Percentiles rank a stretch among this genome's conserved stretches.
These are phyloP conservation scores for Lactifluus hygrophoroides DNA, from an alignment of 768 basidiomycete genomes.

Conservation along the genomic window DNA sequence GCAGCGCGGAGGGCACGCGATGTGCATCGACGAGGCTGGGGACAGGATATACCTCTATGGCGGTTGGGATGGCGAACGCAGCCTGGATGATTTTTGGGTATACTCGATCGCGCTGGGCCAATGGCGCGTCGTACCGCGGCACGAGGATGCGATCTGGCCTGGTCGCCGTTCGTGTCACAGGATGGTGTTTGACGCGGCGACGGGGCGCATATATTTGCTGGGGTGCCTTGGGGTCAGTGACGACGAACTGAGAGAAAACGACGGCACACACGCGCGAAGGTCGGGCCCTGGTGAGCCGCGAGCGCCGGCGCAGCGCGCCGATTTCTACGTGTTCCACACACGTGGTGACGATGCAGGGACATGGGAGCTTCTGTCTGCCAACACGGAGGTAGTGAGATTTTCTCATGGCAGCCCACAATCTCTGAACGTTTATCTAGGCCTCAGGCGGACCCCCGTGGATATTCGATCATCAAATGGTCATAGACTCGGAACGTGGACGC, in stretches of 20 bases:
- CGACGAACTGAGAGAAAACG: conserved; percentile 7
- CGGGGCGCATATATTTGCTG: conserved; percentile 63
- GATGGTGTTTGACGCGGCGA: conserved; percentile 70
- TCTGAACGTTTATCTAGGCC: conserved; percentile 30
- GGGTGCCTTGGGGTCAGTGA: conserved; percentile 59
- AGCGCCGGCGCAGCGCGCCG: conserved; percentile 37
- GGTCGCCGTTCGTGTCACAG: conserved; percentile 70
- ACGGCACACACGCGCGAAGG: not conserved
- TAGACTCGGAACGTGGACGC: conserved; percentile 62
- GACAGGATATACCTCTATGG: conserved; percentile 68
- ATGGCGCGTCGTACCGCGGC: conserved; percentile 54
- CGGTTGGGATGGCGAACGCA: conserved; percentile 67
- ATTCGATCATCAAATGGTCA: conserved; percentile 76
- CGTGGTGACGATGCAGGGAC: conserved; percentile 50
- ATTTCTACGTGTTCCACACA: conserved; percentile 73
- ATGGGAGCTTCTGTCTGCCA: conserved; percentile 64
- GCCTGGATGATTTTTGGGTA: conserved; percentile 73
- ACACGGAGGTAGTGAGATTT: conserved; percentile 47
- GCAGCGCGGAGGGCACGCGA: conserved; percentile 69
- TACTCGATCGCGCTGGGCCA: conserved; percentile 50
- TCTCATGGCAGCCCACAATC: not conserved
- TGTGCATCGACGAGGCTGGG: conserved; percentile 63
- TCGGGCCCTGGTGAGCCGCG: not conserved
- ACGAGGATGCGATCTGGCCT: conserved; percentile 54
- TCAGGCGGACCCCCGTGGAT: conserved; percentile 64